Percentiles rank a stretch among this genome's conserved stretches.
Evolutionary conservation across 805 yeast species (phyloP).

Genomic region (Saturnispora bothae): DNA sequence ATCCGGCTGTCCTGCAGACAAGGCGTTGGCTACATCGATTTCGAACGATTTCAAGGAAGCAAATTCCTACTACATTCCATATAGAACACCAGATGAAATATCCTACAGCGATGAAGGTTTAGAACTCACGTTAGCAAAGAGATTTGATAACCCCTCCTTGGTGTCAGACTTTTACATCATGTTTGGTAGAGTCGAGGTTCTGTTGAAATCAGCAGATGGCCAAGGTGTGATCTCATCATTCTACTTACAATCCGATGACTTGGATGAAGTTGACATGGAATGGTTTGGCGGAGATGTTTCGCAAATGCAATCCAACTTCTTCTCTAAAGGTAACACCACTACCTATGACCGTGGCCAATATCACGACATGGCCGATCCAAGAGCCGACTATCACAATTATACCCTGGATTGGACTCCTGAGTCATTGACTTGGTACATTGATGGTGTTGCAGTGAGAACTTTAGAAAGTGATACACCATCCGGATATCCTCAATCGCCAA

Average conservation of each 20-base stretch:
- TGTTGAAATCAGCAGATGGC: slow-evolving; percentile 64
- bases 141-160: slow-evolving; percentile 70
- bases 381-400: slow-evolving; percentile 57
- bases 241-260: slow-evolving; percentile 70
- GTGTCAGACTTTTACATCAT: slow-evolving; percentile 73
- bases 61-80: slow-evolving; percentile 34
- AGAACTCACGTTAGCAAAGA: slow-evolving; percentile 43
- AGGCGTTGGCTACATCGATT: slow-evolving; percentile 53
- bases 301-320: slow-evolving; percentile 70
- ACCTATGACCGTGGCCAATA: slow-evolving; percentile 74
- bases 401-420: slow-evolving; percentile 77
- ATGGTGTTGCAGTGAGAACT: slow-evolving; percentile 60
- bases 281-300: slow-evolving; percentile 74
- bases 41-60: slow-evolving; percentile 39
- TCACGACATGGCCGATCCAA: slow-evolving; percentile 50
- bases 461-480: slow-evolving; percentile 40
- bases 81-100: slow-evolving; percentile 34
- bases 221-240: slow-evolving; percentile 72
- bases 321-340: slow-evolving; percentile 68
- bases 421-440: slow-evolving; percentile 56
- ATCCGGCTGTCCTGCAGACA: slow-evolving; percentile 30
- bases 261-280: slow-evolving; percentile 85
- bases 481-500: slow-evolving; percentile 90
- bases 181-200: slow-evolving; percentile 78
- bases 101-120: slow-evolving; percentile 50